Evolutionary conservation across 495 filamentous ascomycete species (phyloP).

Genomic region (Trichoderma erinaceum): DNA sequence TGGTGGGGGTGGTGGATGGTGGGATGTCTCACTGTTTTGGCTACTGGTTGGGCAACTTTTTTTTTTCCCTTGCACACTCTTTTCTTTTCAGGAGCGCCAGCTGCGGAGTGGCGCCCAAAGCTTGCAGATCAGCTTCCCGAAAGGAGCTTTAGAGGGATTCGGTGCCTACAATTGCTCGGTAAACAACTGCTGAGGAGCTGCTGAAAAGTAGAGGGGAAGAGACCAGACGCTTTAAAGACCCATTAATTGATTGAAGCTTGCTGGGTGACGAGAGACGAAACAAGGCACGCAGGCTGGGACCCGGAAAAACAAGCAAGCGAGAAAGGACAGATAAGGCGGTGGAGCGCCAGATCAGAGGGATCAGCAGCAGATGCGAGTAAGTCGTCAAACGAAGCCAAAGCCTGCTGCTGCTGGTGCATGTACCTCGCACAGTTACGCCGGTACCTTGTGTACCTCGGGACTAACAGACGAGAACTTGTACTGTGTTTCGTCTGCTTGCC

Average conservation of each 20-base stretch:
- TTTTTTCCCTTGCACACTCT: background rate
- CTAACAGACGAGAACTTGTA: too few relatives aligned
- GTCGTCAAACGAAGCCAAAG: background rate
- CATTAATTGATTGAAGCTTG: background rate
- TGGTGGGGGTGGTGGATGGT: constrained; percentile 13
- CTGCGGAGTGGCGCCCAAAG: constrained; percentile 9
- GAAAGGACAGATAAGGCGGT: constrained; percentile 14
- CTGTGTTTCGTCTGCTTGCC: too few relatives aligned
- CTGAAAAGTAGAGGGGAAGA: background rate
- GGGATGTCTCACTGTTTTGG: background rate
- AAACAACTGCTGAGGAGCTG: background rate
- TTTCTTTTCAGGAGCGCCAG: background rate
- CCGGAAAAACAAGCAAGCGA: constrained; percentile 10
- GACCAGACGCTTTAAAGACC: background rate
- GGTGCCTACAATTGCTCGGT: background rate
- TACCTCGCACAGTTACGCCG: background rate
- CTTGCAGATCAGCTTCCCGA: background rate
- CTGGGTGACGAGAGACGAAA: background rate
- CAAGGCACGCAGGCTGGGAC: background rate
- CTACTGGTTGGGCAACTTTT: background rate
- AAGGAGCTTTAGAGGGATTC: background rate
- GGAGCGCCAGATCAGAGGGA: constrained; percentile 12
- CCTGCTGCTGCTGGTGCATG: background rate
- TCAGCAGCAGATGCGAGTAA: background rate
- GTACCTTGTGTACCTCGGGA: too few relatives aligned